phyloP scores from a whole-genome alignment of 768 basidiomycete species.

The Tulasnella sp. region DNA sequence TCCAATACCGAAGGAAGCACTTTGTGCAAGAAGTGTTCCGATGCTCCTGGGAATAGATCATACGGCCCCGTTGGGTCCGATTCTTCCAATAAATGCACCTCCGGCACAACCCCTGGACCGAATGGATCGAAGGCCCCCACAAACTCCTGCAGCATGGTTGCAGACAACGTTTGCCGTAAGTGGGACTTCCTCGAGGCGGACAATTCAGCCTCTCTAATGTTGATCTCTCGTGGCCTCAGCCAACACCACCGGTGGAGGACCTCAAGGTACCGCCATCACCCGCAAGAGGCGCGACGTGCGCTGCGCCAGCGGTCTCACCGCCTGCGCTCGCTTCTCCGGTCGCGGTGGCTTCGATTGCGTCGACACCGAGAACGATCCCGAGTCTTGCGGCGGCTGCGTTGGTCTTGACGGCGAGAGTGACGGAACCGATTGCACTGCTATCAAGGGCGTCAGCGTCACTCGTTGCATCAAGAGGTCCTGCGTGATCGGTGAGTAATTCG shows the following conservation, averaged over 20 bases:
- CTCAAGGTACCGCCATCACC: background rate
- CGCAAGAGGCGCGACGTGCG: background rate
- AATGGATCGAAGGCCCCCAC: too few relatives aligned
- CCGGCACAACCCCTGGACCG: too few relatives aligned
- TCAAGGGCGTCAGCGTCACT: constrained; percentile 41
- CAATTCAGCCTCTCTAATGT: background rate
- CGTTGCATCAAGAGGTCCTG: constrained; percentile 39
- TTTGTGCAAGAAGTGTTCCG: background rate
- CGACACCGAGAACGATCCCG: constrained; percentile 10
- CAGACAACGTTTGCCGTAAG: background rate
- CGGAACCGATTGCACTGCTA: constrained; percentile 46
- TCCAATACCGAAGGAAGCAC: background rate
- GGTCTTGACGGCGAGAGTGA: background rate
- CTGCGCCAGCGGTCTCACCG: constrained; percentile 1
- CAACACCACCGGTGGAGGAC: background rate
- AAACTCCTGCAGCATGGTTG: background rate
- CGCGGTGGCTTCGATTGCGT: constrained; percentile 20
- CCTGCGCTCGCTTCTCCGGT: constrained; percentile 1
- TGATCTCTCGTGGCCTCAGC: background rate
- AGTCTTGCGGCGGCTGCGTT: constrained; percentile 20
- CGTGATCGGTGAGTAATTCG: background rate
- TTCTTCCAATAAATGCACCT: background rate
- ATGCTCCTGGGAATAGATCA: background rate
- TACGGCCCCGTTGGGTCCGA: background rate
- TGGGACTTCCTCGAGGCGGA: background rate